Evolutionary conservation across 2,329 filamentous ascomycete genomes (phyloP).

Genomic region (Talaromyces sp.): DNA sequence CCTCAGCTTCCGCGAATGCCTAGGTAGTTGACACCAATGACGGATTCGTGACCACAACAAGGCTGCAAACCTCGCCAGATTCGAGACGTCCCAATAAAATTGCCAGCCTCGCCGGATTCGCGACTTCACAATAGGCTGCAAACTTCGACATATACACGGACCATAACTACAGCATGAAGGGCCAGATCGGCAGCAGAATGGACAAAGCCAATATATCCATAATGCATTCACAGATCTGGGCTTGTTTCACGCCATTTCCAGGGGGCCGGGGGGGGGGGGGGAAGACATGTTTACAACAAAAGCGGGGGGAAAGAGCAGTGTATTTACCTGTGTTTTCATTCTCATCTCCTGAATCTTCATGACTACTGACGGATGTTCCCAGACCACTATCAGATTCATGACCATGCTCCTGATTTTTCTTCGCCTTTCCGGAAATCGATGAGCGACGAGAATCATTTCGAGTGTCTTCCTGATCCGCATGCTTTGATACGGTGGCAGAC

Average conservation of each 20-base stretch:
- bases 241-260: neutral
- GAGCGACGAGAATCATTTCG: conserved; percentile 24
- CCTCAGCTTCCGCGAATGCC: too few species aligned
- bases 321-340: conserved; percentile 51
- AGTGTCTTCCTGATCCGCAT: conserved; percentile 35
- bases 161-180: too few species aligned
- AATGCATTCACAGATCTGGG: neutral
- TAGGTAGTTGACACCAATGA: too few species aligned
- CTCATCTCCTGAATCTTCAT: conserved; percentile 47
- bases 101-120: too few species aligned
- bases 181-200: too few species aligned
- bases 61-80: too few species aligned
- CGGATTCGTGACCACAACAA: too few species aligned
- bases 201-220: too few species aligned
- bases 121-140: too few species aligned
- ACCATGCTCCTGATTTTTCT: conserved; percentile 58
- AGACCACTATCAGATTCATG: conserved; percentile 86
- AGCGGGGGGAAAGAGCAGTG: neutral
- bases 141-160: too few species aligned
- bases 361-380: conserved; percentile 75
- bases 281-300: neutral
- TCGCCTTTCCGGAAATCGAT: neutral
- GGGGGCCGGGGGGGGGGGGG: too few species aligned
- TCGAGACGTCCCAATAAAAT: too few species aligned
- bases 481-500: conserved; percentile 54